phyloP scores from a whole-genome alignment of 805 yeast species.

The Candida broadrunensis region DNA sequence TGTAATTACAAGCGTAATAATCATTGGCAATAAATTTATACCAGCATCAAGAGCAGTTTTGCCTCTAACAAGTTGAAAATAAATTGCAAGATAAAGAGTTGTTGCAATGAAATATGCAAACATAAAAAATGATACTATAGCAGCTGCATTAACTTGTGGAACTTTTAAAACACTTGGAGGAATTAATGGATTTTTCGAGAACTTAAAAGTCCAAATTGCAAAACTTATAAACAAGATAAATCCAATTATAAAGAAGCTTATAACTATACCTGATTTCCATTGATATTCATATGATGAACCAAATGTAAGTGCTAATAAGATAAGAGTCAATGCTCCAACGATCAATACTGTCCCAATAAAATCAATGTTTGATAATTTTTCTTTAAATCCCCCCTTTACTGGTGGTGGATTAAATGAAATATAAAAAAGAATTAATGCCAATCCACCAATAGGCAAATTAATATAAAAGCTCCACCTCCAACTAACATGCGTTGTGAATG shows the following conservation, averaged over 20 bases:
- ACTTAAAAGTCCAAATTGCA: slow-evolving; percentile 35
- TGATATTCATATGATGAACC: slow-evolving; percentile 45
- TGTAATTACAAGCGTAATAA: slow-evolving; percentile 33
- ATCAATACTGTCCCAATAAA: slow-evolving; percentile 42
- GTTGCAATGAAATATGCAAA: slow-evolving; percentile 35
- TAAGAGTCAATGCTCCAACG: slow-evolving; percentile 39
- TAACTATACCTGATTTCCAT: slow-evolving; percentile 55
- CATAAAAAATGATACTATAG: slow-evolving; percentile 25
- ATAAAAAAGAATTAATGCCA: slow-evolving; percentile 34
- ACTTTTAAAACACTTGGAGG: slow-evolving; percentile 36
- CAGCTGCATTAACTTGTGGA: slow-evolving; percentile 33
- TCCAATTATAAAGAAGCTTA: slow-evolving; percentile 47
- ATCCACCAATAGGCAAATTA: slow-evolving; percentile 63
- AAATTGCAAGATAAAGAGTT: slow-evolving; percentile 21
- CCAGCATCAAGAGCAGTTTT: slow-evolving; percentile 30
- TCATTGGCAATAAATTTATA: slow-evolving; percentile 37
- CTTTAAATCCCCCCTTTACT: slow-evolving; percentile 31
- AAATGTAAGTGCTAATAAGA: slow-evolving; percentile 48
- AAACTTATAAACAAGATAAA: slow-evolving; percentile 29
- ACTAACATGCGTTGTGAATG: slow-evolving; percentile 53
- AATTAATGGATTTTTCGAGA: slow-evolving; percentile 42
- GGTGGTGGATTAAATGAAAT: slow-evolving; percentile 44
- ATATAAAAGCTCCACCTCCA: slow-evolving; percentile 79
- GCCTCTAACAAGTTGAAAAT: slow-evolving; percentile 46
- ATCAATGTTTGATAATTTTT: slow-evolving; percentile 43